Base-by-base conservation (phyloP, 495 filamentous ascomycete genomes). In the Penicillium nucicola region DNA sequence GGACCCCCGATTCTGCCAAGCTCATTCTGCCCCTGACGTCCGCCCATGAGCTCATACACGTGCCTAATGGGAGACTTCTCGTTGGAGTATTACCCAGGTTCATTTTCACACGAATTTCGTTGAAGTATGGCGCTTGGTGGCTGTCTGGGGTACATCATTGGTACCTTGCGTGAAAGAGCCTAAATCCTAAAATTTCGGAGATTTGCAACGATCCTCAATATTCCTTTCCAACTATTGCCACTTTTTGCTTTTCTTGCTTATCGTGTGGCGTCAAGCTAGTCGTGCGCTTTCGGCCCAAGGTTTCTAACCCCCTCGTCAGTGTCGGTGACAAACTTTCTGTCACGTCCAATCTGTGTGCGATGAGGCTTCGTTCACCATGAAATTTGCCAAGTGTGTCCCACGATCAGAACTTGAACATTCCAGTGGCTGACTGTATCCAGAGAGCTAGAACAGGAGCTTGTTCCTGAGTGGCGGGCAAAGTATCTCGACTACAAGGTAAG, bases 391-490 rank as follows among this genome's bases (percentile, higher is more conserved):
- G 77, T 81, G 33, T 60, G 77, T 74, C 43, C n/a, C 31, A 33
- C 22, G 32, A 20, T 30, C 56, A 42, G 40, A 55, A 55, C 35
- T 49, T 47, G 11, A 46, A 51, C 48, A 48, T 52, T 53, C 45
- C 56, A 31, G 52, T 54, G 50, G 52, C 59, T 64, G 52, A 62
- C 58, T 59, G 51, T 38, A 31, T 34, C 38, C 25, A 86, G 83
- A 69, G 89, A 95, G 73, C 77, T 96, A 48, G 90, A 96, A 43
- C 82, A 85, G 64, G 87, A 93, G 50, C 81, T 88, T 20, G 89
- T 95, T 53, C 89, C 91, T 74, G 91, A 96, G 79, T 96, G 91
- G 91, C 81, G 86, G 56, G 83, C 81, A 55, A 95, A 95, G 67
- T 96, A 96, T 69, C 77, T 96, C 49, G 83, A 96, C 71, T 96